Evolutionary conservation across 805 yeast species (phyloP).

Genomic region (Deakozyma indianensis): DNA sequence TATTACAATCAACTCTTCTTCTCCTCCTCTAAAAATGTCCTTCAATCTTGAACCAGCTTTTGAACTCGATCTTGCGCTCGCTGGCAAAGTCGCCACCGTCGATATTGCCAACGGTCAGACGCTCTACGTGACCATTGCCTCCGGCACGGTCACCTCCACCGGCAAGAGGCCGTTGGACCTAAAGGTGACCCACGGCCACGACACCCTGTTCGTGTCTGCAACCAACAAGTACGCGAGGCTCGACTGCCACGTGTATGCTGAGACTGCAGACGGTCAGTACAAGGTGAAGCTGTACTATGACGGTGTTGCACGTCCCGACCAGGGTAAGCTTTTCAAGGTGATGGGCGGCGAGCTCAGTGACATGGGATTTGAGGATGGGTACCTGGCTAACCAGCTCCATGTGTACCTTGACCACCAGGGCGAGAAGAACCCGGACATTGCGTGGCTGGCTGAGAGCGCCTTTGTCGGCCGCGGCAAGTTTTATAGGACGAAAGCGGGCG

Average conservation of each 20-base stretch:
- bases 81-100: not conserved
- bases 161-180: not conserved
- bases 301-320: not conserved
- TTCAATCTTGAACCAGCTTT: not conserved
- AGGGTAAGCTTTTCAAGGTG: constrained; percentile 1
- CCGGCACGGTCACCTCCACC: not conserved
- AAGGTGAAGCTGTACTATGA: not conserved
- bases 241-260: not conserved
- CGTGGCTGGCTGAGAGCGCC: not conserved
- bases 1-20: too few species aligned
- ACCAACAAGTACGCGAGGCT: not conserved
- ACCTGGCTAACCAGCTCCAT: not conserved
- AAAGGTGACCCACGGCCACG: constrained; percentile 1
- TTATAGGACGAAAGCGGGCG: not conserved
- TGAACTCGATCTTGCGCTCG: not conserved
- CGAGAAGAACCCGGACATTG: not conserved
- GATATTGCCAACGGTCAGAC: not conserved
- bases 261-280: not conserved
- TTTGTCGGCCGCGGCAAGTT: not conserved
- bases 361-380: not conserved
- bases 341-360: not conserved
- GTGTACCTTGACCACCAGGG: not conserved
- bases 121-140: not conserved
- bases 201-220: not conserved
- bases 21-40: not conserved